These are phyloP conservation scores for Trichophyton simii DNA, from an alignment of 2,329 filamentous ascomycete species.

Conservation along the genomic window DNA sequence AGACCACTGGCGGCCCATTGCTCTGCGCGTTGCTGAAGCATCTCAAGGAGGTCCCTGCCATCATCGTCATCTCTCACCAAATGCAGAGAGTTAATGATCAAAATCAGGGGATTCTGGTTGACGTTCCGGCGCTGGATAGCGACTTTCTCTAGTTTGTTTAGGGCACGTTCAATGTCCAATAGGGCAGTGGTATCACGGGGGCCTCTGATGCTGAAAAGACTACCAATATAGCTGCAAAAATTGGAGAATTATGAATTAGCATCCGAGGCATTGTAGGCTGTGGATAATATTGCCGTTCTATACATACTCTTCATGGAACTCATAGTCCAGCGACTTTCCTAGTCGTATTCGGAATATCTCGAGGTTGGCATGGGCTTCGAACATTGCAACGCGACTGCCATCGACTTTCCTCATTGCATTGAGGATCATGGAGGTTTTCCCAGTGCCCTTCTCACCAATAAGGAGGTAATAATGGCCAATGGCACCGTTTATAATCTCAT, in stretches of 20 bases:
- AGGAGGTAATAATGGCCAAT: constrained; percentile 83
- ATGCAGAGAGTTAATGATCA: constrained; percentile 92
- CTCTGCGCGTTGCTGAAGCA: constrained; percentile 89
- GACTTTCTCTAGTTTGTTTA: constrained; percentile 97
- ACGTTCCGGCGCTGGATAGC: constrained; percentile 53
- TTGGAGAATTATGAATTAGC: neutral
- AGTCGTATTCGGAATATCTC: constrained; percentile 90
- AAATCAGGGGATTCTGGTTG: constrained; percentile 58
- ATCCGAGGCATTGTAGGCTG: neutral
- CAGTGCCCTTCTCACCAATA: constrained; percentile 89
- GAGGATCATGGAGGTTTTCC: constrained; percentile 92
- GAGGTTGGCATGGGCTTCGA: constrained; percentile 87
- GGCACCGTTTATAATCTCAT: constrained; percentile 66
- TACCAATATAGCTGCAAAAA: constrained; percentile 53
- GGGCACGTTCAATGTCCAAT: constrained; percentile 86
- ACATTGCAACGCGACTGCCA: constrained; percentile 82
- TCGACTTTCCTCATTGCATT: constrained; percentile 90
- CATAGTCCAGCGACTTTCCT: constrained; percentile 88
- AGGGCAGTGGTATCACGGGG: constrained; percentile 84
- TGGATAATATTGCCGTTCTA: neutral
- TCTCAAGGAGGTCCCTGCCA: constrained; percentile 82
- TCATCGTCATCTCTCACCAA: constrained; percentile 82
- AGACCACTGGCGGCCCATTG: constrained; percentile 90
- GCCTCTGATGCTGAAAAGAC: constrained; percentile 86
- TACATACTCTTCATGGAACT: constrained; percentile 86